phyloP scores from a whole-genome alignment of 352 stramenopile genomes.

The Pythium plurisporium region DNA sequence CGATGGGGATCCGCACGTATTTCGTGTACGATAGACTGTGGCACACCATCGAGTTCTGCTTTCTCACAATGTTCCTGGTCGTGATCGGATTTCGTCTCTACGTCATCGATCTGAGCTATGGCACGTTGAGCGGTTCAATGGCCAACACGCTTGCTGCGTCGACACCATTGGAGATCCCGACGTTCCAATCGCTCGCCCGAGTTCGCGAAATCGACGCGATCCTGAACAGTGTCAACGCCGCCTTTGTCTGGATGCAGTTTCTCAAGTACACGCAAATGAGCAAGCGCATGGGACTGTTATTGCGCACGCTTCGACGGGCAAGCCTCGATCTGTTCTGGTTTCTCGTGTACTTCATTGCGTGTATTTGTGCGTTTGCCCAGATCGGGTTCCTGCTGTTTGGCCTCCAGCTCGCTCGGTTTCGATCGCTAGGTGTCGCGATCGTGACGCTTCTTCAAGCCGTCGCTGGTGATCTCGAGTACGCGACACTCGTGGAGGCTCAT shows the following conservation, averaged over 20 bases:
- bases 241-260: constrained; percentile 56
- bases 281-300: constrained; percentile 51
- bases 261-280: constrained; percentile 70
- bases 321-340: constrained; percentile 53
- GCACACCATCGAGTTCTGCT: constrained; percentile 33
- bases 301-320: constrained; percentile 51
- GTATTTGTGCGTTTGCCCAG: constrained; percentile 59
- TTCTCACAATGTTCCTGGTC: constrained; percentile 41
- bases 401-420: constrained; percentile 45
- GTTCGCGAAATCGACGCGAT: constrained; percentile 38
- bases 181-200: constrained; percentile 33
- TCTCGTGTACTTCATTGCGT: constrained; percentile 51
- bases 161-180: constrained; percentile 27
- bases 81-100: constrained; percentile 55
- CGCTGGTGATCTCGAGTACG: constrained; percentile 52
- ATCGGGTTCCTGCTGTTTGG: constrained; percentile 63
- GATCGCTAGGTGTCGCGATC: constrained; percentile 43
- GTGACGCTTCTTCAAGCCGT: constrained; percentile 60
- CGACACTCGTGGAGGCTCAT: constrained; percentile 36
- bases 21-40: constrained; percentile 32
- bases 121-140: constrained; percentile 40
- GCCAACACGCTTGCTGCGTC: constrained; percentile 7
- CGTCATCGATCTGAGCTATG: constrained; percentile 49
- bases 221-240: constrained; percentile 42
- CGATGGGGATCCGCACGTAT: constrained; percentile 23